Percentiles rank a stretch among this genome's conserved stretches.
phyloP scores from a whole-genome alignment of 352 stramenopile species.

The Globisporangium perplexum region DNA sequence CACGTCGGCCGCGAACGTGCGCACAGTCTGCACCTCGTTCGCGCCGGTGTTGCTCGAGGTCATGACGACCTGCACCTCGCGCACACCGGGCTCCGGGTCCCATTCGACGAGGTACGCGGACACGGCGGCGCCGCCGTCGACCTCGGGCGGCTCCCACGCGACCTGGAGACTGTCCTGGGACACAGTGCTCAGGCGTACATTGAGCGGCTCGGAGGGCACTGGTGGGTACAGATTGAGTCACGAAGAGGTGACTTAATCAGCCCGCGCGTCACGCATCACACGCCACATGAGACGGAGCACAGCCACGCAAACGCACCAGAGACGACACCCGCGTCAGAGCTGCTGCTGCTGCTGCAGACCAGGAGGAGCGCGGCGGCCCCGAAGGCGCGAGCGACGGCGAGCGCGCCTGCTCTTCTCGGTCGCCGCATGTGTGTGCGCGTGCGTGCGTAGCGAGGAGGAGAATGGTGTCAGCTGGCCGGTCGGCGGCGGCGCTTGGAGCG shows the following conservation, averaged over 20 bases:
- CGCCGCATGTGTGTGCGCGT: too few species aligned
- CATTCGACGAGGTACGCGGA: slow-evolving; percentile 87
- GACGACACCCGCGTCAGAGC: not conserved
- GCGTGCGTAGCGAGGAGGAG: too few species aligned
- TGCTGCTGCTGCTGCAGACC: too few species aligned
- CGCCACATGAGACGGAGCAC: not conserved
- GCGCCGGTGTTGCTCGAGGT: slow-evolving; percentile 79
- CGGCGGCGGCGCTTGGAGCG: too few species aligned
- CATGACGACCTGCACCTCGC: slow-evolving; percentile 86
- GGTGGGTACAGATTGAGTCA: not conserved
- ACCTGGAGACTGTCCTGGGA: slow-evolving; percentile 69
- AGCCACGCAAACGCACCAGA: not conserved
- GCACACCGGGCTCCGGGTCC: slow-evolving; percentile 86
- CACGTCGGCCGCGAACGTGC: slow-evolving; percentile 76
- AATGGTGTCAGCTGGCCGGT: too few species aligned
- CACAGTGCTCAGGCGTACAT: slow-evolving; percentile 58
- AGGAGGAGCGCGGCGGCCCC: too few species aligned
- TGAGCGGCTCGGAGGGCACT: slow-evolving; percentile 46
- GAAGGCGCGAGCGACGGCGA: too few species aligned
- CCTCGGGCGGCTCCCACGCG: slow-evolving; percentile 61
- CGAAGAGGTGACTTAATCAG: not conserved
- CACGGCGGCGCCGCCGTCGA: slow-evolving; percentile 71
- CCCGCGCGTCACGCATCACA: not conserved
- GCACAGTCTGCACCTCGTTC: slow-evolving; percentile 94
- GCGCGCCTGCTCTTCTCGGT: too few species aligned